phyloP scores from a whole-genome alignment of 108 stramenopile species.

The Nitzschia palea region DNA sequence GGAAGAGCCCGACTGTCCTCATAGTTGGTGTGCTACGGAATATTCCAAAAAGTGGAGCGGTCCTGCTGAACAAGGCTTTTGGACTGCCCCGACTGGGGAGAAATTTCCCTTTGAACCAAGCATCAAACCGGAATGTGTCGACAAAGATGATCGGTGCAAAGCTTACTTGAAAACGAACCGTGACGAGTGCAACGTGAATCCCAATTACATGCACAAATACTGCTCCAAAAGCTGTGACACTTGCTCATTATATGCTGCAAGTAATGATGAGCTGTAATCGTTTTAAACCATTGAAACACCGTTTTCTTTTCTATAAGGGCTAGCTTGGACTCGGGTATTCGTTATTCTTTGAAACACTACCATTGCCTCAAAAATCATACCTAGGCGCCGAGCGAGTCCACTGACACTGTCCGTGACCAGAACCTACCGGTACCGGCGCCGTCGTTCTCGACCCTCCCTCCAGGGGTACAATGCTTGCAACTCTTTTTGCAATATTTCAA shows the following conservation, averaged over 20 bases:
- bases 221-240: conserved; percentile 25
- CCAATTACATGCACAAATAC: conserved; percentile 10
- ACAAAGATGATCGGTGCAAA: conserved; percentile 6
- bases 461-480: conserved; percentile 19
- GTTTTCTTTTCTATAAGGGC: too few species aligned
- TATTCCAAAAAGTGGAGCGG: conserved; percentile 65
- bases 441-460: neutral
- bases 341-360: too few species aligned
- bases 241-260: conserved; percentile 7
- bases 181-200: conserved; percentile 23
- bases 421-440: too few species aligned
- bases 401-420: too few species aligned
- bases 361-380: too few species aligned
- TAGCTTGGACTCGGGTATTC: too few species aligned
- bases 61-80: conserved; percentile 48
- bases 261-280: conserved; percentile 4
- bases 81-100: conserved; percentile 37
- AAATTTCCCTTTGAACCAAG: conserved; percentile 31
- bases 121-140: conserved; percentile 3
- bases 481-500: conserved; percentile 17
- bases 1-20: conserved; percentile 65
- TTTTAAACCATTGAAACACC: too few species aligned
- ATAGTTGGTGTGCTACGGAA: conserved; percentile 66
- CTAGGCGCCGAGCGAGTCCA: too few species aligned
- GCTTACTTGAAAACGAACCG: conserved; percentile 13